Evolutionary conservation across 179 eudicot species (phyloP), one percentile per base, ranked within the genome.

Genomic region (Sideroxylon spinosum): DNA sequence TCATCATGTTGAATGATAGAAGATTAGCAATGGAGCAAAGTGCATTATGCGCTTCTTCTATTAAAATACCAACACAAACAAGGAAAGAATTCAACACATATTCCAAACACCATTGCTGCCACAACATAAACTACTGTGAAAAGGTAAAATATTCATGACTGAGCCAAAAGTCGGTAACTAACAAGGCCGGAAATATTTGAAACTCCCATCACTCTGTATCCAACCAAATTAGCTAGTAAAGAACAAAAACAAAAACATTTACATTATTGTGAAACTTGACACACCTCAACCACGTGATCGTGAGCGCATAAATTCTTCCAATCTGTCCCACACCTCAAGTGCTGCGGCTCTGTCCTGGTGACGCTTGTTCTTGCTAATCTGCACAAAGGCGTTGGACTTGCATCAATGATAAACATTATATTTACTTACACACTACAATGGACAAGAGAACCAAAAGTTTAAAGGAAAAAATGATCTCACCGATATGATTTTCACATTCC

Each of bases 261-360:
- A 26, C 48, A 17, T 48, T 9, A 22, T 46, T 14, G 28, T 46
- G 49, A 76, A 73, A 71, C 74, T 74, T 20, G 61, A 61, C 57
- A 68, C 73, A 80, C 85, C 81, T 90, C 86, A 93, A 78, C 88
- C 86, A 65, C 85, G 95, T 44, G 93, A 89, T 16, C 97, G 89
- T 69, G 98, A 88, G 74, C 90, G 89, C 86, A 91, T 87, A 72
- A 93, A 95, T 68, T 93, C 92, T 89, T 95, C 98, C 73, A 93
- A 84, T 80, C 84, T 91, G 68, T 92, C 94, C 97, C 98, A 95
- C 60, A 95, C 97, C 79, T 95, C 97, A 68, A 95, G 91, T n/a
- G 97, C 98, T 22, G 98, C 98, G 78, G 97, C 98, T 87, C 97
- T 90, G 78, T 95, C 98, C 80, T 95, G 98, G 79, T 95, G 98